A percentile compares a stretch with the other conserved stretches of the same genome.
Evolutionary conservation across 148 eudicot genomes (phyloP).

Genomic region (Persicaria tinctoria): DNA sequence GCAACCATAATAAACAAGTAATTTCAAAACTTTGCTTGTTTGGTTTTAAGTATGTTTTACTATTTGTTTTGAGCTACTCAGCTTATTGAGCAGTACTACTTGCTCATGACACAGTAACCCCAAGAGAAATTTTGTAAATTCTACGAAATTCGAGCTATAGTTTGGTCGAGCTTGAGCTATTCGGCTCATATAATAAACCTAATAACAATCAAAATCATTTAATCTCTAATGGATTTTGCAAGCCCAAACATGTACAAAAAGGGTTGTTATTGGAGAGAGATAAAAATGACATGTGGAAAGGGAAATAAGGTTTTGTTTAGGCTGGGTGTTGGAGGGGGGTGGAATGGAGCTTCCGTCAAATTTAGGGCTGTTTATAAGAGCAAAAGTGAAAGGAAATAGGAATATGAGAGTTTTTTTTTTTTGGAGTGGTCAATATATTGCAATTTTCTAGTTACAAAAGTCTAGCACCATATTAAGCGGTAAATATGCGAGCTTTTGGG

Average conservation of each 20-base stretch:
- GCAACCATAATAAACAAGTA: constrained; percentile 98
- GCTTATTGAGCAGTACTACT: too few species aligned
- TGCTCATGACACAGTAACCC: too few species aligned
- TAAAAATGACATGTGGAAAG: background rate
- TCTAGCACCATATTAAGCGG: too few species aligned
- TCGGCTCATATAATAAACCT: too few species aligned
- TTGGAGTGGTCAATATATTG: too few species aligned
- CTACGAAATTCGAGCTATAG: too few species aligned
- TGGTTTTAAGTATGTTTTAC: background rate
- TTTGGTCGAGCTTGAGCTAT: too few species aligned
- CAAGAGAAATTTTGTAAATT: too few species aligned
- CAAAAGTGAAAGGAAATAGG: background rate
- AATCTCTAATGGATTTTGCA: background rate
- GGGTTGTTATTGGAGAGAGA: background rate
- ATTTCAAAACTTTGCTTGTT: constrained; percentile 4
- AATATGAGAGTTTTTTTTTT: background rate
- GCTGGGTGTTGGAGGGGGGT: background rate
- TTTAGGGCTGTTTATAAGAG: background rate
- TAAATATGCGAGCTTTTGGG: too few species aligned
- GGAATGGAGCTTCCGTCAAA: background rate
- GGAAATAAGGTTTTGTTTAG: background rate
- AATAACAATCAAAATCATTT: too few species aligned
- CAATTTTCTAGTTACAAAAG: too few species aligned
- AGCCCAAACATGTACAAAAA: background rate
- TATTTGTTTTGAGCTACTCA: background rate